Evolutionary conservation across 176 grass and related monocot genomes (phyloP).

Genomic region (Typha latifolia): DNA sequence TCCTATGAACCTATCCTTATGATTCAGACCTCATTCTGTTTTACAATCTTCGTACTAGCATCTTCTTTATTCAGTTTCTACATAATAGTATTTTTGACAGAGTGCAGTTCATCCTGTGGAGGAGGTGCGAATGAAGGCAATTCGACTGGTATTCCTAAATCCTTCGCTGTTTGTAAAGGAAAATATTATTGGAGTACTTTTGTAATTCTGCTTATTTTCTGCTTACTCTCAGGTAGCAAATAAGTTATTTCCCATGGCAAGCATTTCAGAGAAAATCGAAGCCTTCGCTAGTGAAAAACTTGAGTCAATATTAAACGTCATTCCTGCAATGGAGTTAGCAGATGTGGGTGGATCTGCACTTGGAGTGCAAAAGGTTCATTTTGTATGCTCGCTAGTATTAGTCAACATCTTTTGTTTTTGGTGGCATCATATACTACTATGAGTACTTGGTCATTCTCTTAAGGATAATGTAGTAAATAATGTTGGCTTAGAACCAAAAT

Average conservation of each 20-base stretch:
- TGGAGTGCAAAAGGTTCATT: conserved; percentile 43
- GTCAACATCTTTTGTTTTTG: neutral
- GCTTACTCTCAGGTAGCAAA: conserved; percentile 68
- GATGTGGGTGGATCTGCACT: conserved; percentile 27
- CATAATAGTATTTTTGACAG: conserved; percentile 35
- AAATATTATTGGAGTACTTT: conserved; percentile 11
- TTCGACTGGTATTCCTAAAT: conserved; percentile 69
- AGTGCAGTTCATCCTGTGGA: conserved; percentile 74
- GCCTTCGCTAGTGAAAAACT: conserved; percentile 81
- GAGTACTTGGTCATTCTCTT: neutral
- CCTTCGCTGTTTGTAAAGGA: conserved; percentile 9
- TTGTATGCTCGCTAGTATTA: neutral
- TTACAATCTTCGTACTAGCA: conserved; percentile 20
- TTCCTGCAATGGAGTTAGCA: conserved; percentile 30
- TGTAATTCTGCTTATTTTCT: conserved; percentile 18
- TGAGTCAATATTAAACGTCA: conserved; percentile 47
- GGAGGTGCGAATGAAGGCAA: conserved; percentile 92
- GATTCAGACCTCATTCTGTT: neutral
- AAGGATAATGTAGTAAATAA: neutral
- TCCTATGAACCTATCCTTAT: neutral
- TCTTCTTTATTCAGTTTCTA: conserved; percentile 17
- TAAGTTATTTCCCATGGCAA: conserved; percentile 78
- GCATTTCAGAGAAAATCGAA: conserved; percentile 88
- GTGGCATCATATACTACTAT: too few species aligned
- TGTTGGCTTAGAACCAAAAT: neutral